Evolutionary conservation across 805 yeast species (phyloP).

Genomic region (Debaryomyces hansenii): DNA sequence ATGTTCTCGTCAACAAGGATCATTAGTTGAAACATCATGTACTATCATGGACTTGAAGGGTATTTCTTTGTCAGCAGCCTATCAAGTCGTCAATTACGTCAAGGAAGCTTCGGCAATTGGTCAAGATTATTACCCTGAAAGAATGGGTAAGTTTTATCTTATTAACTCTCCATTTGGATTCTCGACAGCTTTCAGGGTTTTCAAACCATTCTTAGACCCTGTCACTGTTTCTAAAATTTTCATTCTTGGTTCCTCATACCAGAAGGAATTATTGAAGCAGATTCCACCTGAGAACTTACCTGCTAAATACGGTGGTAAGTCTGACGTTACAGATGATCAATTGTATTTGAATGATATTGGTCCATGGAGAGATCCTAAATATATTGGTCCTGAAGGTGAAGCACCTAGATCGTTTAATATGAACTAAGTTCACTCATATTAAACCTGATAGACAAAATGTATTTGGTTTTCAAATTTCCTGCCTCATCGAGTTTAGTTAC

Average conservation of each 20-base stretch:
- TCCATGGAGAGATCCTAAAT: constrained; percentile 93
- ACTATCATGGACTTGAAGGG: constrained; percentile 95
- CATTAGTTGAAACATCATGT: constrained; percentile 90
- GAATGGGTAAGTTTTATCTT: constrained; percentile 97
- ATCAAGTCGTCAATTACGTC: constrained; percentile 83
- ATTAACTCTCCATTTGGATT: constrained; percentile 98
- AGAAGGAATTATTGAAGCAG: constrained; percentile 83
- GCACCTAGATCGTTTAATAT: constrained; percentile 58
- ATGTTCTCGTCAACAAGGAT: constrained; percentile 78
- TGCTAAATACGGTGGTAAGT: constrained; percentile 81
- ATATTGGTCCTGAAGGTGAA: constrained; percentile 92
- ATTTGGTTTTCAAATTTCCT: too few relatives aligned
- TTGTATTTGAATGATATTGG: constrained; percentile 87
- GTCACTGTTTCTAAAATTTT: constrained; percentile 95
- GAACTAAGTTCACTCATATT: background rate
- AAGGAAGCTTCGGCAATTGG: constrained; percentile 93
- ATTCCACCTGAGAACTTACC: constrained; percentile 94
- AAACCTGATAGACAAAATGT: too few relatives aligned
- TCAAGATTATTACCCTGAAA: constrained; percentile 97
- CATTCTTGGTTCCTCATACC: constrained; percentile 77
- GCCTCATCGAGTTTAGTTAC: too few relatives aligned
- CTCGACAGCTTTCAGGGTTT: constrained; percentile 85
- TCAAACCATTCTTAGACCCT: constrained; percentile 95
- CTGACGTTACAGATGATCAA: constrained; percentile 72
- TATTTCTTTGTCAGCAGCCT: constrained; percentile 79